Percentiles rank a stretch among this genome's conserved stretches.
These are phyloP conservation scores for Blastobotrys indianensis DNA, from an alignment of 1,139 yeast genomes.

Conservation along the genomic window DNA sequence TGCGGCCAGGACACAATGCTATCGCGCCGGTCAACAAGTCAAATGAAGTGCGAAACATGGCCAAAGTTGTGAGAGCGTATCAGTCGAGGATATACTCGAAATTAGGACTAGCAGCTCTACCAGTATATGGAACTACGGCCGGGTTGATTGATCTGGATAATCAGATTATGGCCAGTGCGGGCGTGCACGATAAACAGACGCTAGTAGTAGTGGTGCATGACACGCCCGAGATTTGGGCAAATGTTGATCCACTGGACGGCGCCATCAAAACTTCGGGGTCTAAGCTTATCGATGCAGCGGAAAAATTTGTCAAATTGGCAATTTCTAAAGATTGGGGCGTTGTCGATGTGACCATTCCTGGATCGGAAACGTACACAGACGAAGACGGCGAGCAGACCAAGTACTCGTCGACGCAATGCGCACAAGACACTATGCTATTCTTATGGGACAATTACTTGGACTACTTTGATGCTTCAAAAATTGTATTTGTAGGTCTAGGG, in stretches of 20 bases:
- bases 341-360: slow-evolving; percentile 77
- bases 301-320: slow-evolving; percentile 56
- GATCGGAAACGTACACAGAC: slow-evolving; percentile 20
- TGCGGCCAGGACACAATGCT: slow-evolving; percentile 60
- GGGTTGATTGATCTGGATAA: slow-evolving; percentile 48
- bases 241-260: slow-evolving; percentile 74
- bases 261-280: slow-evolving; percentile 67
- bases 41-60: slow-evolving; percentile 6
- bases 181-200: slow-evolving; percentile 57
- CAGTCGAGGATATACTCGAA: slow-evolving; percentile 58
- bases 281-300: slow-evolving; percentile 55
- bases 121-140: slow-evolving; percentile 41
- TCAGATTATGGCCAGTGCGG: slow-evolving; percentile 70
- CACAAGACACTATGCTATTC: slow-evolving; percentile 57
- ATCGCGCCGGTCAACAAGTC: slow-evolving; percentile 21
- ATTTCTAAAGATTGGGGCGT: slow-evolving; percentile 59
- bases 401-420: slow-evolving; percentile 12
- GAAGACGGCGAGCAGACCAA: slow-evolving; percentile 11
- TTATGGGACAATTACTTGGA: slow-evolving; percentile 89
- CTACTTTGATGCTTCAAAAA: slow-evolving; percentile 60
- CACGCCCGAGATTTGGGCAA: slow-evolving; percentile 92
- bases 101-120: slow-evolving; percentile 60
- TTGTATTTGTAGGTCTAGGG: slow-evolving; percentile 84
- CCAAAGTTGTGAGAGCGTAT: slow-evolving; percentile 63
- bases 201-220: slow-evolving; percentile 76